Conservation (phyloP, 345 rosid species). For the Dimocarpus longan region DNA sequence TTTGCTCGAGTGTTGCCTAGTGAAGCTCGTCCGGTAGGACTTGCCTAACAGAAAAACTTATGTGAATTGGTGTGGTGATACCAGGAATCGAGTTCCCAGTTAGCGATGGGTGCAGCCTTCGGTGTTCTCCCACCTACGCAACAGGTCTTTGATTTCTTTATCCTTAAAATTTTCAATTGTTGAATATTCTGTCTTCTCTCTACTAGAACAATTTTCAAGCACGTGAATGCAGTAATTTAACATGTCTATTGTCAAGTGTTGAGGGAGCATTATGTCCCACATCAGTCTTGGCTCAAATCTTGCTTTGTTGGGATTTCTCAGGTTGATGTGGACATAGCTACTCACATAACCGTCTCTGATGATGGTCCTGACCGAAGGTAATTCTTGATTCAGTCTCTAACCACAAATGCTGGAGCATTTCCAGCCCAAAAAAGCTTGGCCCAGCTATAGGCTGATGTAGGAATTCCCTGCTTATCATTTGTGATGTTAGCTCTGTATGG, state of each 20-base stretch:
- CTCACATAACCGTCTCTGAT: constrained; percentile 60
- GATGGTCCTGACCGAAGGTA: constrained; percentile 90
- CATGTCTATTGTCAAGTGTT: constrained; percentile 4
- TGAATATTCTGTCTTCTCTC: constrained; percentile 13
- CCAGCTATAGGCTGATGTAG: neutral
- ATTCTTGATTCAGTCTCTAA: constrained; percentile 22
- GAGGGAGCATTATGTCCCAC: constrained; percentile 14
- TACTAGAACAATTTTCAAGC: neutral
- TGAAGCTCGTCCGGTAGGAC: neutral
- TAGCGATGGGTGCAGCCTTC: constrained; percentile 95
- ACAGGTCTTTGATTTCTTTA: constrained; percentile 39
- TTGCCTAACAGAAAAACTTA: constrained; percentile 16
- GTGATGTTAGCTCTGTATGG: neutral
- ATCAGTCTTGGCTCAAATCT: constrained; percentile 19
- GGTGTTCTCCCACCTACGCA: constrained; percentile 79
- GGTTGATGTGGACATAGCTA: constrained; percentile 98
- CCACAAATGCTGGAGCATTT: constrained; percentile 12
- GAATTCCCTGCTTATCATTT: constrained; percentile 16
- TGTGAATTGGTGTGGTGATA: constrained; percentile 32
- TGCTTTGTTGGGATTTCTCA: constrained; percentile 32
- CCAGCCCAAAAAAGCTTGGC: constrained; percentile 5
- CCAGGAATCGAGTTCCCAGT: constrained; percentile 96
- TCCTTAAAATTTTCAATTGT: constrained; percentile 14
- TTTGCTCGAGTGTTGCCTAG: constrained; percentile 4
- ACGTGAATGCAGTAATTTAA: neutral